Conservation (phyloP, 2,329 filamentous ascomycete species). For the Parafenestella ontariensis region DNA sequence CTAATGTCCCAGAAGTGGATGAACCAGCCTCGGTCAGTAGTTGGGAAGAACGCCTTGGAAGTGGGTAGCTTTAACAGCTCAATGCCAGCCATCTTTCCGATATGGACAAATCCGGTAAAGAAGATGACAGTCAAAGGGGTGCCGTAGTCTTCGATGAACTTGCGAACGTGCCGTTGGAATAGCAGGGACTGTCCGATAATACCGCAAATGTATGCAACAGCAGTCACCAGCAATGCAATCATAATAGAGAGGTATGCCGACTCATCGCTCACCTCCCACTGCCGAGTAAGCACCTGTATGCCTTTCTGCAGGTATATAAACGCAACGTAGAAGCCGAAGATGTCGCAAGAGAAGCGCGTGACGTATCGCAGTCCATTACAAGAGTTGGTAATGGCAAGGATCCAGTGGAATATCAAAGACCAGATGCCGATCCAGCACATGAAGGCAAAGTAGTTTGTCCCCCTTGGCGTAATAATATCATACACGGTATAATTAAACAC, state of each 20-base stretch:
- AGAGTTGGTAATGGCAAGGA: constrained; percentile 81
- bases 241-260: constrained; percentile 80
- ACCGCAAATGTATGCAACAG: constrained; percentile 76
- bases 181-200: constrained; percentile 73
- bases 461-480: constrained; percentile 80
- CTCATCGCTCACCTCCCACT: constrained; percentile 68
- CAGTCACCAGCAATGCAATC: constrained; percentile 78
- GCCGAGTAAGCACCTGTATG: constrained; percentile 80
- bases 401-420: constrained; percentile 84
- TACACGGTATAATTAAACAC: constrained; percentile 96
- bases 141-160: constrained; percentile 89
- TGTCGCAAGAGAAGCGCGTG: constrained; percentile 90
- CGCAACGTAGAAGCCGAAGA: constrained; percentile 92
- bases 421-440: constrained; percentile 94
- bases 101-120: constrained; percentile 88
- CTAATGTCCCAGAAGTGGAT: constrained; percentile 81
- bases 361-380: constrained; percentile 91
- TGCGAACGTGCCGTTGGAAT: constrained; percentile 76
- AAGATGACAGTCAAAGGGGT: constrained; percentile 73
- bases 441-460: constrained; percentile 83
- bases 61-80: constrained; percentile 76
- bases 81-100: constrained; percentile 80
- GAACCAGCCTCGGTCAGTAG: constrained; percentile 75
- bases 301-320: constrained; percentile 93
- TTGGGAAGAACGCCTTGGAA: constrained; percentile 79